These are phyloP conservation scores for Yarrowia keelungensis DNA, from an alignment of 805 yeast genomes.

Conservation along the genomic window DNA sequence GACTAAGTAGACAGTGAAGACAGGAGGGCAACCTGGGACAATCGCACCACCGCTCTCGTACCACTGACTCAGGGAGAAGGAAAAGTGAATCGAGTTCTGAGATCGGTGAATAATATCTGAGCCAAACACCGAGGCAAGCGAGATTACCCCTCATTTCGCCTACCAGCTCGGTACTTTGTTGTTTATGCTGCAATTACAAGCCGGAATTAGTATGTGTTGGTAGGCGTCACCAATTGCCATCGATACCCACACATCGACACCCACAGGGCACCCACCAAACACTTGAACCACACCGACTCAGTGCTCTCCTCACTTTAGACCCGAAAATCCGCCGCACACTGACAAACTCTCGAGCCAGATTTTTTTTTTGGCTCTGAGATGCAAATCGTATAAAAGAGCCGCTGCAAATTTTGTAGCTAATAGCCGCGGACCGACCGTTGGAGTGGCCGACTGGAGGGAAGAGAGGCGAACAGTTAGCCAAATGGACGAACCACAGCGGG, in stretches of 20 bases:
- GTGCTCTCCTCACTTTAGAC: slow-evolving; percentile 9
- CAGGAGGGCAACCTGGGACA: no score
- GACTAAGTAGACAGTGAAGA: not conserved
- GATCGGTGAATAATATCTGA: not conserved
- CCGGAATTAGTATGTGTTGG: not conserved
- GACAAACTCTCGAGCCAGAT: not conserved
- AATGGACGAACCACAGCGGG: slow-evolving; percentile 13
- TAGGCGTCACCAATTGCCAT: slow-evolving; percentile 4
- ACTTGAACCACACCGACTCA: slow-evolving; percentile 2
- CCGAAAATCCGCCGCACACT: slow-evolving; percentile 7
- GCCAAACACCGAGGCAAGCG: slow-evolving; percentile 4
- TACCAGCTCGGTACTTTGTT: no score
- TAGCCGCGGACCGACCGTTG: slow-evolving; percentile 26
- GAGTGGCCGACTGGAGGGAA: not conserved
- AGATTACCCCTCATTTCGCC: slow-evolving; percentile 16
- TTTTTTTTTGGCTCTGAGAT: not conserved
- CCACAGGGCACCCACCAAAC: no score
- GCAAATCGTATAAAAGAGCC: slow-evolving; percentile 10
- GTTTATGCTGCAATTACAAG: not conserved
- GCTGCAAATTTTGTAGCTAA: slow-evolving; percentile 3
- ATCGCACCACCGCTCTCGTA: no score
- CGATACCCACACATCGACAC: slow-evolving; percentile 10
- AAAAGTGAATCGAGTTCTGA: no score
- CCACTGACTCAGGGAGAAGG: no score
- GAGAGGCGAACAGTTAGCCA: no score